Conservation (phyloP, 1,139 yeast genomes). For the Lodderomyces theae region DNA sequence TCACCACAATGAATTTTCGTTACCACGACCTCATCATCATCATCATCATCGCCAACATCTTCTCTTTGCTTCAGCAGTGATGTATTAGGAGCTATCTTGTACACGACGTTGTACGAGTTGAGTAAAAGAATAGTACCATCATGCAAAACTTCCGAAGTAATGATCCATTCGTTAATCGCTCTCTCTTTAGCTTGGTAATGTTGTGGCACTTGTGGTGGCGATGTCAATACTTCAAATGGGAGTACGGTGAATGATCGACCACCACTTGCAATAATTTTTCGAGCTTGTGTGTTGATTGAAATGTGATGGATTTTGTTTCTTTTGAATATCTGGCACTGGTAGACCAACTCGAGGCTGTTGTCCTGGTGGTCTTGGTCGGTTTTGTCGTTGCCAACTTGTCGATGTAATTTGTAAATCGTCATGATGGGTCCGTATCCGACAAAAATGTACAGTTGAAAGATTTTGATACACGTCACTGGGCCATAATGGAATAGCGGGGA, state of each 20-base stretch:
- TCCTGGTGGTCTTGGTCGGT: too few species aligned
- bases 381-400: too few species aligned
- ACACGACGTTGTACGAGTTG: conserved; percentile 78
- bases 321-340: conserved; percentile 49
- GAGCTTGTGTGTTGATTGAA: conserved; percentile 20
- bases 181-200: too few species aligned
- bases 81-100: too few species aligned
- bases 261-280: conserved; percentile 58
- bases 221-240: conserved; percentile 18
- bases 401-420: conserved; percentile 45
- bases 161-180: conserved; percentile 75
- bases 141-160: conserved; percentile 50
- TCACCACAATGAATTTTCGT: conserved; percentile 60
- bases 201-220: too few species aligned
- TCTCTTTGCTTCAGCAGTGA: too few species aligned
- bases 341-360: conserved; percentile 33
- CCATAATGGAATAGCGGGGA: conserved; percentile 54
- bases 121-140: conserved; percentile 46
- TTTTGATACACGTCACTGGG: conserved; percentile 66
- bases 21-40: conserved; percentile 25
- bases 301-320: conserved; percentile 83
- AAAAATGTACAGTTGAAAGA: conserved; percentile 39
- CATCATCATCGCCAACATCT: too few species aligned
- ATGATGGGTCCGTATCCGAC: conserved; percentile 76
- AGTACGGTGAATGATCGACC: conserved; percentile 61